Conservation (phyloP, 1,284 basidiomycete species). For the Nidula niveotomentosa region DNA sequence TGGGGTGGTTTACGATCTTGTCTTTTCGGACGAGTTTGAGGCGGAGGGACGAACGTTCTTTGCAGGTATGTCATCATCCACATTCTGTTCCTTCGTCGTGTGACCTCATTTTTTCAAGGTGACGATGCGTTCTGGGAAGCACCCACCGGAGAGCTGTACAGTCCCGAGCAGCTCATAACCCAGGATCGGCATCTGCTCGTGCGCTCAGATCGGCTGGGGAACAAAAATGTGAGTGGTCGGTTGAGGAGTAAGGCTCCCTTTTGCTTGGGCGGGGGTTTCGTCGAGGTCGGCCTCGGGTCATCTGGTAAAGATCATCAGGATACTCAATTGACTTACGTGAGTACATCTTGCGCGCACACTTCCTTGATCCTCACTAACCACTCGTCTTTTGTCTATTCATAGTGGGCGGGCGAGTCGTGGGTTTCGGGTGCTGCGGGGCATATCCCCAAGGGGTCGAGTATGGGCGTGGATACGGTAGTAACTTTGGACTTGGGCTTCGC, state of each 20-base stretch:
- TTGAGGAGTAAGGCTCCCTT: neutral
- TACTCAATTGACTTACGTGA: neutral
- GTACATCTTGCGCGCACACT: neutral
- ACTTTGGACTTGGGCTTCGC: neutral
- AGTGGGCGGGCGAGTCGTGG: neutral
- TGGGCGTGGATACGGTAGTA: neutral
- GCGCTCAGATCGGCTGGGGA: neutral
- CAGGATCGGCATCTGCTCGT: neutral
- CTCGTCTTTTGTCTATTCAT: neutral
- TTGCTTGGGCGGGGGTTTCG: neutral
- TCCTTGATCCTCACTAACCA: neutral
- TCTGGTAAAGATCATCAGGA: neutral
- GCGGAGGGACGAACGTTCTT: constrained; percentile 28
- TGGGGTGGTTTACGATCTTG: constrained; percentile 11
- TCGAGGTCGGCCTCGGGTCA: neutral
- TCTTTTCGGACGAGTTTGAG: constrained; percentile 21
- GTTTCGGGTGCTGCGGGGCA: neutral
- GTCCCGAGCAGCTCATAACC: neutral
- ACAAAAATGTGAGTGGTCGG: neutral
- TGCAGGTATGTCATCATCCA: neutral
- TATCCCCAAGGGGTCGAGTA: neutral
- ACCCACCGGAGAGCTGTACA: neutral
- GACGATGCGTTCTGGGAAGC: neutral
- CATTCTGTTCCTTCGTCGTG: neutral
- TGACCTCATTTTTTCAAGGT: neutral